Evolutionary conservation across 306 rosid species (phyloP).

Genomic region (Prosopis cineraria): DNA sequence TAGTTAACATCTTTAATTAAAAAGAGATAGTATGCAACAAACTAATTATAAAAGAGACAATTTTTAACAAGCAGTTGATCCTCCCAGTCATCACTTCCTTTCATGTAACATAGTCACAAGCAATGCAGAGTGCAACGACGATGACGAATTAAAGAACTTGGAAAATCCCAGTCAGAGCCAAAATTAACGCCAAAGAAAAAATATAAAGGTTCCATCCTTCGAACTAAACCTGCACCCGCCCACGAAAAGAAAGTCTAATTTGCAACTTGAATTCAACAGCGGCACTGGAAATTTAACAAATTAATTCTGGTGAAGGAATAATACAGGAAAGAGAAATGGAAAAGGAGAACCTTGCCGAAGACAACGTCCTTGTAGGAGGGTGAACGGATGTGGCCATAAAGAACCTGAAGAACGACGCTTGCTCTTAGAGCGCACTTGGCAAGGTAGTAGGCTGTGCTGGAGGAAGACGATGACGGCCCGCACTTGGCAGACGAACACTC

Average conservation of each 20-base stretch:
- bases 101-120: background rate
- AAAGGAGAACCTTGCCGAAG: constrained; percentile 67
- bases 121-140: background rate
- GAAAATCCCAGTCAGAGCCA: background rate
- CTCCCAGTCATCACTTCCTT: background rate
- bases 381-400: constrained; percentile 77
- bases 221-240: constrained; percentile 15
- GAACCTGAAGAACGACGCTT: constrained; percentile 79
- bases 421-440: constrained; percentile 85
- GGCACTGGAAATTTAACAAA: background rate
- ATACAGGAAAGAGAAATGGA: background rate
- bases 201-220: background rate
- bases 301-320: background rate
- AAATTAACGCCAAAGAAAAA: background rate
- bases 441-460: constrained; percentile 61
- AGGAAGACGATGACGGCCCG: constrained; percentile 63
- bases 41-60: background rate
- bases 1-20: background rate
- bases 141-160: background rate
- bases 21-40: background rate
- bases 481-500: constrained; percentile 84
- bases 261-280: background rate
- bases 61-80: background rate
- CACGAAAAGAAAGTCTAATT: background rate
- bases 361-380: constrained; percentile 72